Percentiles rank a stretch among this genome's conserved stretches.
phyloP scores from a whole-genome alignment of 768 basidiomycete genomes.

The Agrocybe praecox region DNA sequence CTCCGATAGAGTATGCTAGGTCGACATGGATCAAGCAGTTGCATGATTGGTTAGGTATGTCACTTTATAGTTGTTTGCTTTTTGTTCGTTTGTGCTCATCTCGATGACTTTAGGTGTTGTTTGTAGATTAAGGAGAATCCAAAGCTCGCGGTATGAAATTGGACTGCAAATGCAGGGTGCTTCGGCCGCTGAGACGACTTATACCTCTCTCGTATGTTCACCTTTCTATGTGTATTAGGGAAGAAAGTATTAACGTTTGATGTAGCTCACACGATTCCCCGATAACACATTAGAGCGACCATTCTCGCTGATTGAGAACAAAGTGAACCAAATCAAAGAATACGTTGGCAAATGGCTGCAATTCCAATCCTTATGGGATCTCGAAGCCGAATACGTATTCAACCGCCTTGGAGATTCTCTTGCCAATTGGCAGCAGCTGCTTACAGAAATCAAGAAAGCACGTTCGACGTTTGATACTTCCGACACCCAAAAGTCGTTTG shows the following conservation, averaged over 20 bases:
- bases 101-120: conserved; percentile 61
- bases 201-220: conserved; percentile 74
- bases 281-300: conserved; percentile 79
- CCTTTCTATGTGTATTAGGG: neutral
- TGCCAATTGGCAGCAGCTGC: conserved; percentile 91
- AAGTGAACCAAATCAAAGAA: conserved; percentile 82
- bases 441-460: conserved; percentile 96
- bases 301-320: conserved; percentile 84
- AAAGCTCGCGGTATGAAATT: conserved; percentile 96
- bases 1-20: conserved; percentile 94
- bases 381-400: conserved; percentile 97
- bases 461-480: conserved; percentile 96
- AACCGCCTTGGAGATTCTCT: conserved; percentile 93
- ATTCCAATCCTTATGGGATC: conserved; percentile 98
- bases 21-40: conserved; percentile 43
- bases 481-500: conserved; percentile 91
- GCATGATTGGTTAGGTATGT: conserved; percentile 14
- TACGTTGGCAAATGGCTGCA: conserved; percentile 99
- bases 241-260: conserved; percentile 9
- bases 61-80: neutral
- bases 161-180: conserved; percentile 87
- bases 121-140: conserved; percentile 84
- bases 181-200: conserved; percentile 68
- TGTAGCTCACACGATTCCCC: conserved; percentile 72
- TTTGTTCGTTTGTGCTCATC: neutral